phyloP scores from a whole-genome alignment of 1,284 basidiomycete genomes.

The Boletus semigastroideus region DNA sequence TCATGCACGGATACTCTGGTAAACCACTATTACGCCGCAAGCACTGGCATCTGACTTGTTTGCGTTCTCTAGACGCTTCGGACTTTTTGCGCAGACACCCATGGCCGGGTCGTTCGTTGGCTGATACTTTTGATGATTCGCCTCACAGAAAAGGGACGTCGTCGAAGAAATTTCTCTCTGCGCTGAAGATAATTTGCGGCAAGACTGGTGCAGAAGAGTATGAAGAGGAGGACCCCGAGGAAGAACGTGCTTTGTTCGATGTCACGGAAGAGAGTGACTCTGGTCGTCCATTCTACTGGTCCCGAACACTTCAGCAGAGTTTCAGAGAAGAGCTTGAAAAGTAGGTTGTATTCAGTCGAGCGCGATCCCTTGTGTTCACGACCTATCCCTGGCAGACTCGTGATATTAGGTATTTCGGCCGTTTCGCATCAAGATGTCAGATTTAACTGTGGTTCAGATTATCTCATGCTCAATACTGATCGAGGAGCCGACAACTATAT shows the following conservation, averaged over 20 bases:
- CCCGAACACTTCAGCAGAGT: slow-evolving; percentile 67
- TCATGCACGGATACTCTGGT: slow-evolving; percentile 84
- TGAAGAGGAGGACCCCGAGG: slow-evolving; percentile 68
- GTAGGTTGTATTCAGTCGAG: slow-evolving; percentile 39
- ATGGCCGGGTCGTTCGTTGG: slow-evolving; percentile 82
- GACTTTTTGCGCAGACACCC: slow-evolving; percentile 85
- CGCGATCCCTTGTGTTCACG: slow-evolving; percentile 4
- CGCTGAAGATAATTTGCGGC: slow-evolving; percentile 76
- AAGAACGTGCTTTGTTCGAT: slow-evolving; percentile 65
- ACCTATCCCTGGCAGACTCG: slow-evolving; percentile 51
- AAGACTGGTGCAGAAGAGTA: slow-evolving; percentile 74
- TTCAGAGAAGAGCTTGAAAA: slow-evolving; percentile 89
- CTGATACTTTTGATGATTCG: slow-evolving; percentile 83
- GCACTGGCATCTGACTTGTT: background rate
- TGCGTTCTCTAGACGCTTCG: slow-evolving; percentile 63
- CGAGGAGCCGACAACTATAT: slow-evolving; percentile 85
- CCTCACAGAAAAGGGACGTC: slow-evolving; percentile 65
- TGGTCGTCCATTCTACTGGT: slow-evolving; percentile 78
- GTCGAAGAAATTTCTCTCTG: slow-evolving; percentile 62
- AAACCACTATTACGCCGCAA: slow-evolving; percentile 5
- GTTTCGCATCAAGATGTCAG: background rate
- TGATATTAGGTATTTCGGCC: slow-evolving; percentile 63
- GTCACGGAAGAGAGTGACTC: slow-evolving; percentile 54
- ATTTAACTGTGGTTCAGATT: slow-evolving; percentile 49
- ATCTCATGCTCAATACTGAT: slow-evolving; percentile 87